These are phyloP conservation scores for Rhododendron kiyosumense DNA, from an alignment of 148 eudicot genomes.

Conservation along the genomic window DNA sequence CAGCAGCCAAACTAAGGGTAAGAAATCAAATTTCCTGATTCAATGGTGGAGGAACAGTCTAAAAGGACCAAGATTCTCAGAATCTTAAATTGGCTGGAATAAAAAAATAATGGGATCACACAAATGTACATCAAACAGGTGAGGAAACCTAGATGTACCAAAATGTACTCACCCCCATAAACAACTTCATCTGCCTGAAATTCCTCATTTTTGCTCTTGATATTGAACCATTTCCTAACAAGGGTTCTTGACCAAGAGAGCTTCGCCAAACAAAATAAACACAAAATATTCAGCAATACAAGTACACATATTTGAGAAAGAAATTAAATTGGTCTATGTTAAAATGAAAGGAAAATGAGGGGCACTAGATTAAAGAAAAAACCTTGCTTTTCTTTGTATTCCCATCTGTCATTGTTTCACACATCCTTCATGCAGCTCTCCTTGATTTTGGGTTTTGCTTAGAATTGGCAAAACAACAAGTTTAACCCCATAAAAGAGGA, in stretches of 20 bases:
- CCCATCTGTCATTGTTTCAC: conserved; percentile 79
- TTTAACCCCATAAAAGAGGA: neutral
- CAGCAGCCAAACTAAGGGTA: conserved; percentile 1
- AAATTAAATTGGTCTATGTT: neutral
- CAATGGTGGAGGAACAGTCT: neutral
- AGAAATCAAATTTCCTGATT: neutral
- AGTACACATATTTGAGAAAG: neutral
- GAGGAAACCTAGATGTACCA: neutral
- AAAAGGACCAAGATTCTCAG: neutral
- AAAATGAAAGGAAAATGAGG: neutral
- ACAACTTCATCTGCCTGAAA: conserved; percentile 65
- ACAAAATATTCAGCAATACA: neutral
- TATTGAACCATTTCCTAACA: conserved; percentile 84
- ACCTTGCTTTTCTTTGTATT: conserved; percentile 88
- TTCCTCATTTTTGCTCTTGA: conserved; percentile 73
- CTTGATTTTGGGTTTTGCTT: conserved; percentile 2
- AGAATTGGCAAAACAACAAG: neutral
- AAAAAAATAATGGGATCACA: neutral
- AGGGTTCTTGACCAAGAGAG: conserved; percentile 82
- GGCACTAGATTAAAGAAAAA: conserved; percentile 11
- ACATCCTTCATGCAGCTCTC: conserved; percentile 59
- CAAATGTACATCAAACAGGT: neutral
- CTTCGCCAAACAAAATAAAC: conserved; percentile 33
- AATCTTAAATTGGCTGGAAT: neutral
- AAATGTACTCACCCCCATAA: conserved; percentile 50